Percentiles rank a stretch among this genome's conserved stretches.
These are phyloP conservation scores for Sporothrix protearum DNA, from an alignment of 2,329 filamentous ascomycete genomes.

Conservation along the genomic window DNA sequence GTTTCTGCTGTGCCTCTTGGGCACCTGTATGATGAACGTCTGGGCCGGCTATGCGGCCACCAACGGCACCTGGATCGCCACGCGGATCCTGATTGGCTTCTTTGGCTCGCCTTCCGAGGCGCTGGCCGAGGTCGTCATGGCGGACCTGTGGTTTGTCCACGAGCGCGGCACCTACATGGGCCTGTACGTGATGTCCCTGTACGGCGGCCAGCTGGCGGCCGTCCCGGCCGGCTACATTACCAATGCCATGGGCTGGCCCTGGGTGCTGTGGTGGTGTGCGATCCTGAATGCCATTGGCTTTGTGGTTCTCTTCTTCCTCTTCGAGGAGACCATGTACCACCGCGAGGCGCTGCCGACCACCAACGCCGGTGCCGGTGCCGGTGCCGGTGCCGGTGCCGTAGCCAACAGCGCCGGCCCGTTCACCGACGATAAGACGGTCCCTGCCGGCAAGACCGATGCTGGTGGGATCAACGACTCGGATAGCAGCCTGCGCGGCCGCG, in stretches of 20 bases:
- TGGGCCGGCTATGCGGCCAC: slow-evolving; percentile 40
- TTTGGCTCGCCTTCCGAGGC: slow-evolving; percentile 46
- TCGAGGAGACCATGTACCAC: slow-evolving; percentile 58
- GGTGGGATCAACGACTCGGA: not conserved
- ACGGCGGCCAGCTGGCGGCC: slow-evolving; percentile 44
- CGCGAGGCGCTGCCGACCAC: slow-evolving; percentile 29
- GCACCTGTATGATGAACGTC: slow-evolving; percentile 35
- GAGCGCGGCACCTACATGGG: slow-evolving; percentile 39
- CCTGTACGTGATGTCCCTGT: slow-evolving; percentile 43
- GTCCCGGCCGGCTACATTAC: slow-evolving; percentile 49
- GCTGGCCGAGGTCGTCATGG: slow-evolving; percentile 39
- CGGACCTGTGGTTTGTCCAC: slow-evolving; percentile 29
- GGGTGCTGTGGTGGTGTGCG: slow-evolving; percentile 52
- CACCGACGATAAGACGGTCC: too few relatives aligned
- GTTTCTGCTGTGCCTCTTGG: slow-evolving; percentile 31
- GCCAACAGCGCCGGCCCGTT: too few relatives aligned
- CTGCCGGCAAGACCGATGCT: not conserved
- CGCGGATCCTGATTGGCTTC: slow-evolving; percentile 44
- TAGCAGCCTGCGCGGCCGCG: not conserved
- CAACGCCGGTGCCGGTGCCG: not conserved
- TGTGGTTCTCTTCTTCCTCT: slow-evolving; percentile 53
- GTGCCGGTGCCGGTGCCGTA: not conserved
- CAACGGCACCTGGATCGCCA: slow-evolving; percentile 43
- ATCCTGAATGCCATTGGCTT: slow-evolving; percentile 50
- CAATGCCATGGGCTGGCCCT: slow-evolving; percentile 48